These are phyloP conservation scores for Apostasia shenzhenica DNA, from an alignment of 106 monocot species.

Conservation along the genomic window DNA sequence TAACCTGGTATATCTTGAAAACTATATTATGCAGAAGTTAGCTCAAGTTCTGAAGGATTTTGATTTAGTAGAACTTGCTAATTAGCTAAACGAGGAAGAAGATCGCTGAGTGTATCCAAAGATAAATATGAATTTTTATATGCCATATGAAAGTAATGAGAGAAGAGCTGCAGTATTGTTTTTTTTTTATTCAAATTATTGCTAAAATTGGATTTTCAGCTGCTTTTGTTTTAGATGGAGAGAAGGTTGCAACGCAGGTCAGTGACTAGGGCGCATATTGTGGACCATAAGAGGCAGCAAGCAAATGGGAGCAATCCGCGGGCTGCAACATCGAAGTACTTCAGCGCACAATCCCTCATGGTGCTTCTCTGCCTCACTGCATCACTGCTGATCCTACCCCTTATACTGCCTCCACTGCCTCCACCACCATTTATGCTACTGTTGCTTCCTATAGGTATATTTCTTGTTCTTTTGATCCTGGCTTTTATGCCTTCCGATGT, in stretches of 20 bases:
- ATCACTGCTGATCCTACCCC: slow-evolving; percentile 41
- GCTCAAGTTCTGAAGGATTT: no score
- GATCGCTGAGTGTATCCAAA: no score
- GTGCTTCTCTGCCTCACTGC: slow-evolving; percentile 33
- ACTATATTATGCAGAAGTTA: no score
- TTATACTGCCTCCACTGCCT: slow-evolving; percentile 44
- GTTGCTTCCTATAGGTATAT: slow-evolving; percentile 39
- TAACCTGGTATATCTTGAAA: no score
- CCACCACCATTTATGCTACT: slow-evolving; percentile 47
- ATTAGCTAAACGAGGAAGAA: no score
- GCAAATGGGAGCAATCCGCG: background rate
- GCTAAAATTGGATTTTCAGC: background rate
- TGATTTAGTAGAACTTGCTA: no score
- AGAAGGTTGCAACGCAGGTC: background rate
- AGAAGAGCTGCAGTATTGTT: background rate
- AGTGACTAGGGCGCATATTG: background rate
- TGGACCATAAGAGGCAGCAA: background rate
- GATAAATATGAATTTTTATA: no score
- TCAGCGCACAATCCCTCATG: slow-evolving; percentile 23
- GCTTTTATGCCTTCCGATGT: slow-evolving; percentile 38
- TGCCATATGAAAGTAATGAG: background rate
- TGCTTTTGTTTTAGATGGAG: background rate
- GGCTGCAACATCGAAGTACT: slow-evolving; percentile 7
- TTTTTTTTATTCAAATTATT: background rate
- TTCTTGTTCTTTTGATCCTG: slow-evolving; percentile 27